These are phyloP conservation scores for Parachaetomium inaequale DNA, from an alignment of 495 filamentous ascomycete species.

Conservation along the genomic window DNA sequence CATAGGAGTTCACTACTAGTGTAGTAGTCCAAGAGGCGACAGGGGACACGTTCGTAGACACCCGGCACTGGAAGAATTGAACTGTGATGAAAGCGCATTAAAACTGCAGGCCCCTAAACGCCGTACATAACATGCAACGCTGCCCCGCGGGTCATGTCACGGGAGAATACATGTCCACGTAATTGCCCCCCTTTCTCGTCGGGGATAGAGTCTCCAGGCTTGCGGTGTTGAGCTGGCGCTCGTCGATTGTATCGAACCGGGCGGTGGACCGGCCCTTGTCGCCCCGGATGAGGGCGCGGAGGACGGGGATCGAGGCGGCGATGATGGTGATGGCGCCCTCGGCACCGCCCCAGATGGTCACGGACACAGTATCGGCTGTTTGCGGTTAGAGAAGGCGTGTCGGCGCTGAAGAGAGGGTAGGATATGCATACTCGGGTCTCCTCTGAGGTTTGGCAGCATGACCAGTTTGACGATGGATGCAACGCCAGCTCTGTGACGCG, in stretches of 20 bases:
- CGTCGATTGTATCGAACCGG: slow-evolving; percentile 4
- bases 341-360: slow-evolving; percentile 33
- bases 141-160: not conserved
- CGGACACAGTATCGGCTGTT: slow-evolving; percentile 30
- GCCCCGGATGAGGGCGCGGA: slow-evolving; percentile 28
- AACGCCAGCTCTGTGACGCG: slow-evolving; percentile 15
- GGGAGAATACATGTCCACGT: not conserved
- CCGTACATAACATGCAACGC: not conserved
- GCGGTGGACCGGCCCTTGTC: not conserved
- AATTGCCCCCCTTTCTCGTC: not conserved
- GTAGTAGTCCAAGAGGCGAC: not conserved
- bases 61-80: too few relatives aligned
- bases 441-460: slow-evolving; percentile 15
- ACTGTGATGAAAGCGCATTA: not conserved
- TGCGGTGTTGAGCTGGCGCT: slow-evolving; percentile 2
- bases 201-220: not conserved
- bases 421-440: slow-evolving; percentile 19
- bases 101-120: not conserved
- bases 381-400: slow-evolving; percentile 5
- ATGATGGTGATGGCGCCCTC: slow-evolving; percentile 38
- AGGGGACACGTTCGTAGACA: not conserved
- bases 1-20: too few relatives aligned
- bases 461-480: slow-evolving; percentile 26
- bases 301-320: slow-evolving; percentile 36
- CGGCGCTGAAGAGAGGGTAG: too few relatives aligned